A percentile compares a stretch with the other conserved stretches of the same genome.
These are phyloP conservation scores for Chalaropsis ovoidea DNA, from an alignment of 2,329 filamentous ascomycete species.

Conservation along the genomic window DNA sequence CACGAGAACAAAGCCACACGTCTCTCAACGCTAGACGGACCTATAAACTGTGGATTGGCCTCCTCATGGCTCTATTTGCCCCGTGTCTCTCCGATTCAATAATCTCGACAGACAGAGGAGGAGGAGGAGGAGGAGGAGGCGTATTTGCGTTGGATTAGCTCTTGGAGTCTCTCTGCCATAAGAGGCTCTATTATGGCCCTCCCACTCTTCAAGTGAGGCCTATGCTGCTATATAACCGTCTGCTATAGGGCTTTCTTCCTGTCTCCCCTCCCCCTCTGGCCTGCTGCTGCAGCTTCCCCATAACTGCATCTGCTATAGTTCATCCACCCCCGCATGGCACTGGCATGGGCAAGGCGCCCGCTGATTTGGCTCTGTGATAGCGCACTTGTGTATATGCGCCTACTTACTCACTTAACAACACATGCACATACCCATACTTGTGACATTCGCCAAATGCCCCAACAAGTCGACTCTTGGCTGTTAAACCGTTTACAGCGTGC, in stretches of 20 bases:
- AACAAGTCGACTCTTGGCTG: too few relatives aligned
- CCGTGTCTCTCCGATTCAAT: background rate
- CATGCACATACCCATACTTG: background rate
- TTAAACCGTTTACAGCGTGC: background rate
- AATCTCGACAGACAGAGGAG: background rate
- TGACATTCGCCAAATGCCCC: background rate
- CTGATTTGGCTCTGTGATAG: background rate
- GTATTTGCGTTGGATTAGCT: background rate
- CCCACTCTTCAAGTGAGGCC: background rate
- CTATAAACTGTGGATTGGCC: background rate
- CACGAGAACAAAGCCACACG: too few relatives aligned
- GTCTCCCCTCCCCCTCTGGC: background rate
- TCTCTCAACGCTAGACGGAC: too few relatives aligned
- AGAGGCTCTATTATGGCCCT: background rate
- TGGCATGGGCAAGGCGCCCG: background rate
- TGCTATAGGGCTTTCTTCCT: background rate
- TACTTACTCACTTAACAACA: background rate
- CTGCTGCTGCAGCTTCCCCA: background rate
- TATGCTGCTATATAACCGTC: background rate
- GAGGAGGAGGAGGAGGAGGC: constrained; percentile 1
- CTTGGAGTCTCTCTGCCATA: background rate
- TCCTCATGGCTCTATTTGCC: background rate
- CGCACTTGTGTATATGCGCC: background rate
- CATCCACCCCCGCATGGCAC: constrained; percentile 7
- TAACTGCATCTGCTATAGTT: constrained; percentile 4